Conservation (phyloP, 257 asterid species). For the Solanum neorickii region DNA sequence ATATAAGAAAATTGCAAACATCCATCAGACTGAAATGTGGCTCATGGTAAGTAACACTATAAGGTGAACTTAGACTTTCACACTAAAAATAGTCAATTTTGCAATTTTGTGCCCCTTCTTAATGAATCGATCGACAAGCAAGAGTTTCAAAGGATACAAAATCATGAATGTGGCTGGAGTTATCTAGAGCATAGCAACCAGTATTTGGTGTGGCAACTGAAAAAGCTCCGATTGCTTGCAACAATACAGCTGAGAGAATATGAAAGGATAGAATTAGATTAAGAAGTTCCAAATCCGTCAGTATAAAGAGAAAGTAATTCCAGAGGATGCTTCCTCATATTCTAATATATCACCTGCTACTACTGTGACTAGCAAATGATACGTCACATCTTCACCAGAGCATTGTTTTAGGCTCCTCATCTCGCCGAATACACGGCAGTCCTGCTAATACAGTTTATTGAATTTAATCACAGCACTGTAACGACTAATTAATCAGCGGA, state of each 20-base stretch:
- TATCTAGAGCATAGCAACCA: slow-evolving; percentile 69
- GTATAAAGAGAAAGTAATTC: background rate
- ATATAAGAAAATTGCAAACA: background rate
- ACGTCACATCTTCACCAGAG: background rate
- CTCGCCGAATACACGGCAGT: background rate
- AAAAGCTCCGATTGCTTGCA: slow-evolving; percentile 41
- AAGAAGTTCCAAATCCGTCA: background rate
- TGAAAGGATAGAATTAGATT: background rate
- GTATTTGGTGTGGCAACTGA: slow-evolving; percentile 69
- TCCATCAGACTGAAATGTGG: background rate
- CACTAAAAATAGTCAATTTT: background rate
- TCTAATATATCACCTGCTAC: background rate
- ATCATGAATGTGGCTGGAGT: slow-evolving; percentile 67
- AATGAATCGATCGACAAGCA: background rate
- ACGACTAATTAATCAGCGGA: background rate
- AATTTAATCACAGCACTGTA: background rate
- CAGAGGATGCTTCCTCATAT: background rate
- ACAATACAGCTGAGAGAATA: slow-evolving; percentile 33
- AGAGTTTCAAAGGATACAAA: slow-evolving; percentile 59
- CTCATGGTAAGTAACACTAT: background rate
- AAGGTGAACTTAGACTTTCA: background rate
- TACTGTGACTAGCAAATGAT: background rate
- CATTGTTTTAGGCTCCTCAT: background rate
- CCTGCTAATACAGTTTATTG: background rate
- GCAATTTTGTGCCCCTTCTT: background rate